Base-by-base conservation (phyloP, 768 basidiomycete species). In the Kockovaella imperatae region DNA sequence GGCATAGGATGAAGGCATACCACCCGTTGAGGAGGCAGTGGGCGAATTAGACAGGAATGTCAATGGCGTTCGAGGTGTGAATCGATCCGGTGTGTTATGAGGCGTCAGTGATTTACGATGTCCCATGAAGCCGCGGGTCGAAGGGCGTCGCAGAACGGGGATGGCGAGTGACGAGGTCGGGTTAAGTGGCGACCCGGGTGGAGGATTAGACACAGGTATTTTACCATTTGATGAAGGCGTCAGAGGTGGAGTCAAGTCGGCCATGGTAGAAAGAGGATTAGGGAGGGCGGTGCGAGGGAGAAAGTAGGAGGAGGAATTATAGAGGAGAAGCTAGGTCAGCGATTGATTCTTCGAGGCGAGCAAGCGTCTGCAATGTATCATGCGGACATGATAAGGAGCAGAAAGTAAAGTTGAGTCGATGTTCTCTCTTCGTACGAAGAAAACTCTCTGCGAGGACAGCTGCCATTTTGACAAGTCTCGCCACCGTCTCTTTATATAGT, bases 21-120 rank as follows among this genome's bases (percentile, higher is more conserved):
- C 3, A 18, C 34, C 24, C 29, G 23, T 17, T 7, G 29, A 13
- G 5, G 32, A 28, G 6, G 17, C 20, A 26, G 47, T 39, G 5
- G 53, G 53, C 6, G 56, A 60, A 36, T 49, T 46, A 15, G 56
- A 36, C 10, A 62, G 47, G 45, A 53, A 59, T 23, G 59, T 30
- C 2, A 58, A 52, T 4, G 64, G 64, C 5, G 64, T 53, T 7
- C 60, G 64, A 53, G 63, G 55, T 5, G 56, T 34, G 39, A 46
- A 48, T 17, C 50, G 56, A n/a, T 49, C 21, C n/a, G 55, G 50
- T 15, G 58, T 49, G 29, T 39, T 41, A 13, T 35, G 47, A 10
- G 47, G 31, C 8, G 41, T 32, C n/a, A 47, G 42, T 48, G 52
- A 48, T 41, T 24, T 46, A 4, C 38, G 50, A 46, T 20, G 35